These are phyloP conservation scores for Coriaria nepalensis DNA, from an alignment of 306 rosid genomes.

Conservation along the genomic window DNA sequence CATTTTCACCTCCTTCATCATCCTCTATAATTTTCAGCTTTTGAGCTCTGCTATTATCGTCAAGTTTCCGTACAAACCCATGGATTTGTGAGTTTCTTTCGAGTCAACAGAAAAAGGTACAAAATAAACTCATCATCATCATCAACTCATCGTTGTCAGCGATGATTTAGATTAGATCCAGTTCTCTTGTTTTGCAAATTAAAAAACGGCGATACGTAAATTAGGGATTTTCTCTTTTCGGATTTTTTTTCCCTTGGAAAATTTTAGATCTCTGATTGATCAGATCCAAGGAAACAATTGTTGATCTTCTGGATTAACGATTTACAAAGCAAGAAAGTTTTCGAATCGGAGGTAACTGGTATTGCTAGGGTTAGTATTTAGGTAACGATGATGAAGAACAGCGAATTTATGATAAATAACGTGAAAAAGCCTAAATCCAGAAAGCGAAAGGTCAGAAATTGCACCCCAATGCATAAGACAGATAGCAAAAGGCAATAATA, in stretches of 20 bases:
- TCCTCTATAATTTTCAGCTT: not conserved
- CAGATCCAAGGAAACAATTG: constrained; percentile 15
- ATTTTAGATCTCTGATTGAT: constrained; percentile 57
- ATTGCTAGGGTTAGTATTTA: constrained; percentile 45
- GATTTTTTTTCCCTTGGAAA: constrained; percentile 20
- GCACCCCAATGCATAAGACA: constrained; percentile 21
- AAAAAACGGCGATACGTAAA: constrained; percentile 4
- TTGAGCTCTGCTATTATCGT: constrained; percentile 25
- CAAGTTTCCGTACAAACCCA: constrained; percentile 23
- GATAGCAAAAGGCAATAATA: constrained; percentile 5
- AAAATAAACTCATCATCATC: constrained; percentile 23
- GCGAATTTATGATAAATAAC: constrained; percentile 24
- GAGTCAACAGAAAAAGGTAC: not conserved
- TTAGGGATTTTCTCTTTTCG: constrained; percentile 13
- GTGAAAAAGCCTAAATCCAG: constrained; percentile 96
- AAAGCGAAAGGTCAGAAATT: constrained; percentile 73
- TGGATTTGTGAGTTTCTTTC: constrained; percentile 24
- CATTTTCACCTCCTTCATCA: constrained; percentile 34
- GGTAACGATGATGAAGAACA: constrained; percentile 22
- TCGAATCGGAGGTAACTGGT: constrained; percentile 12
- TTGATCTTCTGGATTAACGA: constrained; percentile 5
- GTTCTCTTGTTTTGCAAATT: constrained; percentile 31
- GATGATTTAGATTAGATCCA: constrained; percentile 52
- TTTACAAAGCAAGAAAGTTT: constrained; percentile 3
- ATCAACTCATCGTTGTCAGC: constrained; percentile 28